A percentile compares a stretch with the other conserved stretches of the same genome.
Evolutionary conservation across 768 basidiomycete genomes (phyloP).

Genomic region (Sutorius australiensis): DNA sequence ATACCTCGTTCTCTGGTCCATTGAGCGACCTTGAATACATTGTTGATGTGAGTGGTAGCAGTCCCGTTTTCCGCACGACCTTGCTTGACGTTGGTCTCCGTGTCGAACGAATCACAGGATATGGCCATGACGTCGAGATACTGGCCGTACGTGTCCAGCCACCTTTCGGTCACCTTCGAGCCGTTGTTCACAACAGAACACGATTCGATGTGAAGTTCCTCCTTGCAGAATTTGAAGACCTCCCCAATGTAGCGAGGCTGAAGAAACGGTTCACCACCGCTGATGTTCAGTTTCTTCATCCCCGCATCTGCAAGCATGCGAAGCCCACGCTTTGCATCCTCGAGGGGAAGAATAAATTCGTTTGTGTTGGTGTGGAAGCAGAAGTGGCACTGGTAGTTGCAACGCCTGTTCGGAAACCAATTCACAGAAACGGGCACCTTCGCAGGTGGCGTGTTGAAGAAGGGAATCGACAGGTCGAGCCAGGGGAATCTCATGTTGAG

Average conservation of each 20-base stretch:
- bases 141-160: conserved; percentile 37
- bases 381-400: conserved; percentile 39
- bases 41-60: conserved; percentile 28
- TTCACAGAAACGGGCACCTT: conserved; percentile 24
- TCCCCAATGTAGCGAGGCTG: conserved; percentile 37
- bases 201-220: conserved; percentile 35
- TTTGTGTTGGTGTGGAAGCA: conserved; percentile 41
- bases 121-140: conserved; percentile 42
- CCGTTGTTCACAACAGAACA: conserved; percentile 35
- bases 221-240: conserved; percentile 36
- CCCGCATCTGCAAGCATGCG: conserved; percentile 31
- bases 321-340: conserved; percentile 34
- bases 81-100: conserved; percentile 33
- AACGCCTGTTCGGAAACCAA: conserved; percentile 26
- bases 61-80: conserved; percentile 34
- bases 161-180: conserved; percentile 40
- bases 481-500: conserved; percentile 12
- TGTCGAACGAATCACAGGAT: conserved; percentile 39
- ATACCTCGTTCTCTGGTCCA: conserved; percentile 36
- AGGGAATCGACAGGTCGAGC: conserved; percentile 18
- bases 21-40: conserved; percentile 34
- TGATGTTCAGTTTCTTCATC: conserved; percentile 37
- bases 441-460: conserved; percentile 7
- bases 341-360: conserved; percentile 32
- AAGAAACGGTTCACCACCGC: conserved; percentile 38